Conservation (phyloP, 371 early-diverging fungal genomes). For the Dinochytrium kinnereticum region DNA sequence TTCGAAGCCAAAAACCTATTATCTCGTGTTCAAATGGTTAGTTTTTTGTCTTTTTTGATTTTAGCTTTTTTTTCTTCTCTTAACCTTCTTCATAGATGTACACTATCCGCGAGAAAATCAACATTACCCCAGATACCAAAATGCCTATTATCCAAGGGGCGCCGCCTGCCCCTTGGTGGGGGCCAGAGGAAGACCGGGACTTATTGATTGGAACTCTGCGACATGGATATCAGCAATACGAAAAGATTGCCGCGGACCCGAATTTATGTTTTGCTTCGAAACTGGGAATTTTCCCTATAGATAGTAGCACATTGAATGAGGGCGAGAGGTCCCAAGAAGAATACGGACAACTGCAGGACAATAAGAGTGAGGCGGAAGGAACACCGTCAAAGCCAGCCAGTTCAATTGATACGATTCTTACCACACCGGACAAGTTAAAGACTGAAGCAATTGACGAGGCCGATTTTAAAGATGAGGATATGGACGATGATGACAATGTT, state of each 20-base stretch:
- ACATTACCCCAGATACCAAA: conserved; percentile 47
- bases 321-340: conserved; percentile 30
- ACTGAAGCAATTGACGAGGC: conserved; percentile 7
- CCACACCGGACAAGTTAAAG: background rate
- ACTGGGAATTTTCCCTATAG: conserved; percentile 4
- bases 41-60: background rate
- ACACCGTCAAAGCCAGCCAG: background rate
- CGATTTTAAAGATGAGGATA: conserved; percentile 41
- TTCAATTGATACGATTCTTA: background rate
- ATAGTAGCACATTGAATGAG: background rate
- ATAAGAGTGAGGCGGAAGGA: background rate
- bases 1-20: conserved; percentile 74
- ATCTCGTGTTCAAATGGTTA: conserved; percentile 70
- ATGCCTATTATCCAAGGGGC: conserved; percentile 64
- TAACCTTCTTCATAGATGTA: conserved; percentile 52
- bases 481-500: conserved; percentile 29
- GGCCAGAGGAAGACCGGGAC: conserved; percentile 79
- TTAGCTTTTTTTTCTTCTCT: background rate
- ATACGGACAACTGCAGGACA: conserved; percentile 18
- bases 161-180: conserved; percentile 84
- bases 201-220: conserved; percentile 77
- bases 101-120: conserved; percentile 69
- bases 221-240: conserved; percentile 81
- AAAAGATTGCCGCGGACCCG: conserved; percentile 29
- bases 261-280: conserved; percentile 21